Evolutionary conservation across 1,284 basidiomycete species (phyloP), one percentile per base, ranked within the genome.

Genomic region (Hemileia vastatrix): DNA sequence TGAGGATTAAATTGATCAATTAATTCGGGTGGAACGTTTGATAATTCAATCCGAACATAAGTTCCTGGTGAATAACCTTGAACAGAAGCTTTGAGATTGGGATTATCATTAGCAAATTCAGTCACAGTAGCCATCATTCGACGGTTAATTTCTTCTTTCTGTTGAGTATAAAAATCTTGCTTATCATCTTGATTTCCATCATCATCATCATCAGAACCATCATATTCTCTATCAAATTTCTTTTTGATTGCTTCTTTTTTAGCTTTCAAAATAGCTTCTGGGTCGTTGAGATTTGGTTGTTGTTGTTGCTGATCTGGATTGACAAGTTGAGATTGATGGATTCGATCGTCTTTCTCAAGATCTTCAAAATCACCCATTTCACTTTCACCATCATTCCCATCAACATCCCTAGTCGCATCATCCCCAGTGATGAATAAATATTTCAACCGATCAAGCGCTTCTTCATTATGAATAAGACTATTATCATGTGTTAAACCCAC

Each of bases 141-240:
- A 4, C 83, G 82, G 13, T 88, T 83, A 72, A 97, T 88, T 72
- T 92, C 90, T 31, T 89, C 89, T 78, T 97, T 98, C 76, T 90
- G 86, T 75, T 87, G 83, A 57, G 87, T 84, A 78, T 94, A 95
- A 74, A 94, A 94, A 72, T 91, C 88, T 76, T 85, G 78, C 71
- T 86, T 86, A 32, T 76, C 76, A 21, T 67, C 76, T 8, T 70
- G 72, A n/a, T n/a, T n/a, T n/a, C n/a, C n/a, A 24, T 36, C 60
- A 33, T 82, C 79, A 15, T 80, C 80, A 61, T 76, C 76, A 64
- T 88, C 87, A 1, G 88, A 87, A 71, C 92, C 90, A 74, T 96
- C 92, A 76, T 96, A 96, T 77, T 95, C 88, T 72, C 92, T 89
- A 78, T 98, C 90, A 74, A 97, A 97, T 75, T 94, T 94, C 67